phyloP scores from a whole-genome alignment of 495 filamentous ascomycete species.

The Eremomyces bilateralis region DNA sequence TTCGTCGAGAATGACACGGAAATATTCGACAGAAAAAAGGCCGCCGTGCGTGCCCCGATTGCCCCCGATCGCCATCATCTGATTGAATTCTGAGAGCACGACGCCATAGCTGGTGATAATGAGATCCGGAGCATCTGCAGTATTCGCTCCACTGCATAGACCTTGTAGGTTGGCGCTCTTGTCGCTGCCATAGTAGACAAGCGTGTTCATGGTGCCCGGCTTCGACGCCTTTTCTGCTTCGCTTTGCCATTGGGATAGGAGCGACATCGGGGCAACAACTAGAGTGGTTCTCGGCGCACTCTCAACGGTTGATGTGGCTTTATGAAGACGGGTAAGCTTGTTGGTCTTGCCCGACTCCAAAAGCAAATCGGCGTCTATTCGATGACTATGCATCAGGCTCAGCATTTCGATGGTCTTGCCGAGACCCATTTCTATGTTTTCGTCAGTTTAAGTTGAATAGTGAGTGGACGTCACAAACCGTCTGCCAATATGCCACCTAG shows the following conservation, averaged over 20 bases:
- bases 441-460: slow-evolving; percentile 4
- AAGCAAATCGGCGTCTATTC: no score
- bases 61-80: slow-evolving; percentile 32
- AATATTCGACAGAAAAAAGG: slow-evolving; percentile 79
- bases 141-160: slow-evolving; percentile 55
- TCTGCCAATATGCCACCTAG: slow-evolving; percentile 86
- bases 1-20: slow-evolving; percentile 86
- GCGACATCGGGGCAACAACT: slow-evolving; percentile 84
- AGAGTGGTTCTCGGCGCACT: slow-evolving; percentile 74
- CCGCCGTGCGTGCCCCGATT: slow-evolving; percentile 41
- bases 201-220: slow-evolving; percentile 53
- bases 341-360: slow-evolving; percentile 18
- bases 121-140: slow-evolving; percentile 55
- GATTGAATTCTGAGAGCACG: slow-evolving; percentile 72
- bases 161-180: slow-evolving; percentile 53
- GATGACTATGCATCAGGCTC: slow-evolving; percentile 70
- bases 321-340: slow-evolving; percentile 27
- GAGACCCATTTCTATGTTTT: slow-evolving; percentile 33
- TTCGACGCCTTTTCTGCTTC: slow-evolving; percentile 78
- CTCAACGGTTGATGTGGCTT: slow-evolving; percentile 28
- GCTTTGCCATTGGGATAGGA: slow-evolving; percentile 88
- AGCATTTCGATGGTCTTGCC: slow-evolving; percentile 98
- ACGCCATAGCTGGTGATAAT: slow-evolving; percentile 94
- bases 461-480: slow-evolving; percentile 37
- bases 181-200: slow-evolving; percentile 81